Evolutionary conservation across 371 early-diverging fungal species (phyloP).

Genomic region (Smittium mucronatum): DNA sequence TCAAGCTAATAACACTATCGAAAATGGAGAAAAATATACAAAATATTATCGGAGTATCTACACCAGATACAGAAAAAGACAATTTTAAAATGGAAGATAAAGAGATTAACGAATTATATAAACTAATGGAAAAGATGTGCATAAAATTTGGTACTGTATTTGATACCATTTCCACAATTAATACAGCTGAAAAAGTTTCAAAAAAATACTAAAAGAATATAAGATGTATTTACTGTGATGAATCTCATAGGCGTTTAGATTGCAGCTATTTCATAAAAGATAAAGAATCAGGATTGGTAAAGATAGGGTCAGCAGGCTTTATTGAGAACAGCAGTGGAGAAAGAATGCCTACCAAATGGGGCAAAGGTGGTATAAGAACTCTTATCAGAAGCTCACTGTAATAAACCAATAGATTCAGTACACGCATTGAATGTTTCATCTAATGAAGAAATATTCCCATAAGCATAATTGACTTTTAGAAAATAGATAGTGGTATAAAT

Average conservation of each 20-base stretch:
- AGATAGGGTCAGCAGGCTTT: neutral
- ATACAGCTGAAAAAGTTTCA: neutral
- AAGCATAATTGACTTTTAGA: no score
- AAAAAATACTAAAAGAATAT: neutral
- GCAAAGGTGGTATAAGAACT: neutral
- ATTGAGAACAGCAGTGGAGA: neutral
- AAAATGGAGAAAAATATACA: neutral
- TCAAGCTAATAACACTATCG: neutral
- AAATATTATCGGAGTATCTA: neutral
- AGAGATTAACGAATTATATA: neutral
- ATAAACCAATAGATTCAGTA: no score
- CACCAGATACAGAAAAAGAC: neutral
- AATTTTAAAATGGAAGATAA: neutral
- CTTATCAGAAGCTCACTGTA: neutral
- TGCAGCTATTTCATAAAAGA: neutral
- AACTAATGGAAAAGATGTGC: neutral
- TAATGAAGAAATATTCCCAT: no score
- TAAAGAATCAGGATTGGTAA: neutral
- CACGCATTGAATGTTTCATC: no score
- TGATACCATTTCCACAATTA: neutral
- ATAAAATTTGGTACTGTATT: neutral
- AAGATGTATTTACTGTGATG: neutral
- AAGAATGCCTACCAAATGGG: neutral
- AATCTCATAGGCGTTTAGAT: neutral
- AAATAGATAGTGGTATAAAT: no score